These are phyloP conservation scores for Sanghuangporus weigelae DNA, from an alignment of 1,284 basidiomycete species.

Conservation along the genomic window DNA sequence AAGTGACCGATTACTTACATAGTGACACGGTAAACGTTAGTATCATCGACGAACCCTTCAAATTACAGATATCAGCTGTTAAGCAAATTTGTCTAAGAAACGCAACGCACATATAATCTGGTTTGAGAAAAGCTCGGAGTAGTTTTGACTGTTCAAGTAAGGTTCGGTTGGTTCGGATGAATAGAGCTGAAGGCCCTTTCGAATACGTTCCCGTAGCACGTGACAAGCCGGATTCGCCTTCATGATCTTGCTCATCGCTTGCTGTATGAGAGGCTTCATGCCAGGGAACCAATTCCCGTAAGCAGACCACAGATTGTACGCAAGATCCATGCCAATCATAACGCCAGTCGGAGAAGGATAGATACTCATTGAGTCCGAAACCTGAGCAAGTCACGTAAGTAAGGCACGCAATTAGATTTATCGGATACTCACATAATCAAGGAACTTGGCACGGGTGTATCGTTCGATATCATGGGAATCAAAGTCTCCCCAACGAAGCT, in stretches of 20 bases:
- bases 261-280: constrained; percentile 95
- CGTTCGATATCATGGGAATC: constrained; percentile 98
- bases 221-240: constrained; percentile 98
- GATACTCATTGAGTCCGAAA: constrained; percentile 94
- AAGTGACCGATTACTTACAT: constrained; percentile 49
- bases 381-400: constrained; percentile 35
- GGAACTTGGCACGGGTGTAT: constrained; percentile 96
- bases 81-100: not conserved
- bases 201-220: constrained; percentile 96
- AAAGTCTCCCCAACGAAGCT: constrained; percentile 98
- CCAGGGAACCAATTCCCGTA: constrained; percentile 99
- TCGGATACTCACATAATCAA: constrained; percentile 68
- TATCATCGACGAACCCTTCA: constrained; percentile 95
- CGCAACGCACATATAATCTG: constrained; percentile 88
- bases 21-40: constrained; percentile 98
- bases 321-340: constrained; percentile 97
- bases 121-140: constrained; percentile 98
- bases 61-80: constrained; percentile 17
- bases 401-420: constrained; percentile 9
- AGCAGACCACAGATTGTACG: constrained; percentile 98
- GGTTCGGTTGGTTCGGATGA: constrained; percentile 99
- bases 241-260: constrained; percentile 99
- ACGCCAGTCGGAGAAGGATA: constrained; percentile 98
- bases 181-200: constrained; percentile 97
- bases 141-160: constrained; percentile 96